phyloP scores from a whole-genome alignment of 2,329 filamentous ascomycete genomes.

The Chrysosphaeria jannelii region DNA sequence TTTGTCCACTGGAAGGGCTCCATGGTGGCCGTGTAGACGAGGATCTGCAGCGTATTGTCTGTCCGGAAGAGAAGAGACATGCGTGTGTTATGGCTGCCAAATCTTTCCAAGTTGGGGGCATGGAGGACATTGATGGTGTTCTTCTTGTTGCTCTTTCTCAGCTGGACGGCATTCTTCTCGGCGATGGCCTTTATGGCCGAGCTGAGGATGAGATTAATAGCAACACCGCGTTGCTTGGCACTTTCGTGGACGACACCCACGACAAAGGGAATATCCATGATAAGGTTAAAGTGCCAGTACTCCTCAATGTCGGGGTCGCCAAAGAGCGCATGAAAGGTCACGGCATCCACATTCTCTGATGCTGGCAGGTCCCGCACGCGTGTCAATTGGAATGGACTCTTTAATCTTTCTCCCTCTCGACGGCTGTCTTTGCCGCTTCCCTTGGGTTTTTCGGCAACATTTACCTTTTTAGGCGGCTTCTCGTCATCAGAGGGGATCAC shows the following conservation, averaged over 20 bases:
- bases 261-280: conserved; percentile 28
- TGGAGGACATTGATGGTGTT: conserved; percentile 19
- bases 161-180: background rate
- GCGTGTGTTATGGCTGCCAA: conserved; percentile 65
- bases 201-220: conserved; percentile 27
- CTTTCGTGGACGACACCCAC: conserved; percentile 22
- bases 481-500: no score
- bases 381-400: conserved; percentile 36
- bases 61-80: conserved; percentile 63
- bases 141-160: background rate
- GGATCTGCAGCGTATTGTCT: conserved; percentile 44
- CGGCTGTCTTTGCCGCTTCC: no score
- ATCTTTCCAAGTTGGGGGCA: conserved; percentile 56
- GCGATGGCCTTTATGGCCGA: conserved; percentile 20
- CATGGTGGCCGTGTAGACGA: conserved; percentile 82
- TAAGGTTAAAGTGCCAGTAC: conserved; percentile 40
- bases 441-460: no score
- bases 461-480: no score
- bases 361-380: conserved; percentile 31
- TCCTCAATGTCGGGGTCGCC: conserved; percentile 44
- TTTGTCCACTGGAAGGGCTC: conserved; percentile 68
- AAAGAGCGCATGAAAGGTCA: conserved; percentile 36
- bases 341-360: conserved; percentile 29
- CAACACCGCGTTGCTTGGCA: conserved; percentile 13
- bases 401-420: no score